Conservation (phyloP, 306 rosid genomes). For the Pyrus communis region DNA sequence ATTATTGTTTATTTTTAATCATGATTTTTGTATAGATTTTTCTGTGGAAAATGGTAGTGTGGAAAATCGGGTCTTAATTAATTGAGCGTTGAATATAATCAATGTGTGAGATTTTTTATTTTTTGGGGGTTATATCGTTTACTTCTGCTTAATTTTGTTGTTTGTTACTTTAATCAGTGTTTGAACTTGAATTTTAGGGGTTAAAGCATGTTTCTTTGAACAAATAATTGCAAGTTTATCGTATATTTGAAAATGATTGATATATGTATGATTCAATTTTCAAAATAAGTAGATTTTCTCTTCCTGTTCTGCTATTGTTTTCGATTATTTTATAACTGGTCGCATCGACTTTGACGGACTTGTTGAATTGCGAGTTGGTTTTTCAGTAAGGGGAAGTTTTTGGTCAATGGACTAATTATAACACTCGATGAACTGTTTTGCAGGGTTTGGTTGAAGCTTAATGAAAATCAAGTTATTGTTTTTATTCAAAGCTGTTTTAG, state of each 20-base stretch:
- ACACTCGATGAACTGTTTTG: constrained; percentile 24
- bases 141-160: background rate
- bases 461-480: constrained; percentile 12
- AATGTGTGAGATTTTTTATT: background rate
- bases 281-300: background rate
- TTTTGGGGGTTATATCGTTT: background rate
- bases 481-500: background rate
- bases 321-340: background rate
- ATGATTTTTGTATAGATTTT: constrained; percentile 13
- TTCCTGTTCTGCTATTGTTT: background rate
- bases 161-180: background rate
- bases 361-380: background rate
- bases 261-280: background rate
- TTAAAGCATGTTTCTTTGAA: constrained; percentile 9
- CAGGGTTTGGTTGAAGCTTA: constrained; percentile 84
- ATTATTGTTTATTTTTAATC: constrained; percentile 11
- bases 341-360: constrained; percentile 1
- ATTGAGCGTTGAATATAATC: background rate
- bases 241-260: background rate
- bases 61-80: constrained; percentile 13
- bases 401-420: constrained; percentile 1
- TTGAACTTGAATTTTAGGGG: constrained; percentile 14
- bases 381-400: background rate
- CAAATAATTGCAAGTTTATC: background rate
- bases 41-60: background rate